Conservation (phyloP, 805 yeast genomes). For the Myxozyma melibiosi region DNA sequence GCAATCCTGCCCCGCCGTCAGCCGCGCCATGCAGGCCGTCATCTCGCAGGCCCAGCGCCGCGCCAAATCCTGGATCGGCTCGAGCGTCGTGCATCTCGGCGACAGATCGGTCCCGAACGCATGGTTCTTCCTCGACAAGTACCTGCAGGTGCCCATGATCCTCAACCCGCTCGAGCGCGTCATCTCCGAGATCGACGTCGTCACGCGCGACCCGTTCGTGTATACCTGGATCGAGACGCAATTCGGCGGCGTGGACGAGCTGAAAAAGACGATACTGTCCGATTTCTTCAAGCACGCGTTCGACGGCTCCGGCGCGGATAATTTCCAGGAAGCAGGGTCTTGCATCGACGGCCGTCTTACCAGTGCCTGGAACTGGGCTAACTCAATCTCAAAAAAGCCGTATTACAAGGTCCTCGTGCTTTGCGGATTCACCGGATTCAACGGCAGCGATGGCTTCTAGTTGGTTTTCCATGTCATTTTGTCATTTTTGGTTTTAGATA, state of each 20-base stretch:
- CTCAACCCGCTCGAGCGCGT: constrained; percentile 70
- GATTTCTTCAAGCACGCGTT: constrained; percentile 57
- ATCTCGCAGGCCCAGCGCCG: constrained; percentile 63
- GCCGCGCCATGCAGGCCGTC: constrained; percentile 70
- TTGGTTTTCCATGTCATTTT: neutral
- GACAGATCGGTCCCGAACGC: constrained; percentile 87
- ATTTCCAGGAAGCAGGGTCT: constrained; percentile 79
- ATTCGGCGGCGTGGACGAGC: constrained; percentile 57
- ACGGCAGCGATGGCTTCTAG: constrained; percentile 65
- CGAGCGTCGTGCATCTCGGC: constrained; percentile 77
- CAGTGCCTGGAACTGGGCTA: constrained; percentile 83
- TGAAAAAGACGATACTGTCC: constrained; percentile 49
- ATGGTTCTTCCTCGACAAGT: constrained; percentile 74
- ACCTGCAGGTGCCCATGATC: constrained; percentile 76
- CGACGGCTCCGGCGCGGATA: constrained; percentile 82
- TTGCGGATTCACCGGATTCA: constrained; percentile 74
- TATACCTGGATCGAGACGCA: constrained; percentile 58
- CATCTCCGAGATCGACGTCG: constrained; percentile 55
- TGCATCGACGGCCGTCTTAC: constrained; percentile 84
- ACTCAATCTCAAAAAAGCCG: constrained; percentile 65
- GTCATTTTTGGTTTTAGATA: neutral
- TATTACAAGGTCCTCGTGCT: constrained; percentile 64
- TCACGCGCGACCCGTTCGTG: constrained; percentile 53
- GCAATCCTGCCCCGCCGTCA: constrained; percentile 69
- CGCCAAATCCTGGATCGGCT: constrained; percentile 72